phyloP scores from a whole-genome alignment of 257 asterid species.

The Nicotiana obtusifolia region DNA sequence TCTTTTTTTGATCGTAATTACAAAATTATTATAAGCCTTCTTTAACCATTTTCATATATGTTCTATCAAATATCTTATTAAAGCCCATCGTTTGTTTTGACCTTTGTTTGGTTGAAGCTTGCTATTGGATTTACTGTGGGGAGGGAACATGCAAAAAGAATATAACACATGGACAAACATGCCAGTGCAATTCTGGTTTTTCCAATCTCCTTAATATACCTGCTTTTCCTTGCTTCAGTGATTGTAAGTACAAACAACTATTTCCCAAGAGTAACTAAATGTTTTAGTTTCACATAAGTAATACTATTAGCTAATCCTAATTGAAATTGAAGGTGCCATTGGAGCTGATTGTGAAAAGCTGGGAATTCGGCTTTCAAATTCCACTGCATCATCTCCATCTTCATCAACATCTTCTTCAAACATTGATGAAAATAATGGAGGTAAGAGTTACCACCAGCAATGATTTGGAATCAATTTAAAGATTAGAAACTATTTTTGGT shows the following conservation, averaged over 20 bases:
- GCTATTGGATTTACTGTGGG: slow-evolving; percentile 73
- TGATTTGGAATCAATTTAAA: background rate
- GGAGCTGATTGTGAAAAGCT: slow-evolving; percentile 55
- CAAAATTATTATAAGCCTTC: background rate
- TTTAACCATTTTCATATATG: background rate
- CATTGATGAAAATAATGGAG: background rate
- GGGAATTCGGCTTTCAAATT: slow-evolving; percentile 36
- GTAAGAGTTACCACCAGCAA: background rate
- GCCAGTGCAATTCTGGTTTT: slow-evolving; percentile 54
- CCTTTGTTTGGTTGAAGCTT: slow-evolving; percentile 29
- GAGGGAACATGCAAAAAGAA: slow-evolving; percentile 56
- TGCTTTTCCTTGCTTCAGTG: slow-evolving; percentile 63
- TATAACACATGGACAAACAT: slow-evolving; percentile 38
- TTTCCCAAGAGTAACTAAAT: background rate
- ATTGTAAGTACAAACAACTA: slow-evolving; percentile 37
- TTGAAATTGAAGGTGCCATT: slow-evolving; percentile 45
- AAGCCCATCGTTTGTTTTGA: background rate
- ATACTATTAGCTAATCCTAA: background rate
- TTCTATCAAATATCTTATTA: background rate
- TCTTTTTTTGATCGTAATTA: slow-evolving; percentile 63
- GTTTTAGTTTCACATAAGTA: background rate
- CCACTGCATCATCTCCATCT: slow-evolving; percentile 37
- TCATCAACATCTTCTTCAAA: background rate
- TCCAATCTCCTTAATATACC: slow-evolving; percentile 51
- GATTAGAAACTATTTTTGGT: background rate